Percentiles rank a stretch among this genome's conserved stretches.
phyloP scores from a whole-genome alignment of 495 filamentous ascomycete species.

The Achaetomiella virescens region DNA sequence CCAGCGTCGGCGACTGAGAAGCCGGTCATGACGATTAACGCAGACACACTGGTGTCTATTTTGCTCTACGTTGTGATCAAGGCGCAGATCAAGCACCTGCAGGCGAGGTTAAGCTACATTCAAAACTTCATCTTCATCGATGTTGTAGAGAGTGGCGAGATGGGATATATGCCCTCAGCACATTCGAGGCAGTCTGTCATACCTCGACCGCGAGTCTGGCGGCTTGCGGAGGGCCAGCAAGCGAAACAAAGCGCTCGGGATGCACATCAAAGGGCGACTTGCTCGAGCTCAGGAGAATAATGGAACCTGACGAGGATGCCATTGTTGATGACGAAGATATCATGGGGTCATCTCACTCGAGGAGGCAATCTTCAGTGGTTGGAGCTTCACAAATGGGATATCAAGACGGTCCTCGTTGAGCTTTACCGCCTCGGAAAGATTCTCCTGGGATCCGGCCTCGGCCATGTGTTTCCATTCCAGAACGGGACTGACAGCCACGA shows the following conservation, averaged over 20 bases:
- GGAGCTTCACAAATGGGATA: constrained; percentile 40
- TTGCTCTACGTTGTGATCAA: constrained; percentile 90
- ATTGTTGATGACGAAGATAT: constrained; percentile 40
- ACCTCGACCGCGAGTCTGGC: constrained; percentile 76
- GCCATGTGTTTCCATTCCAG: constrained; percentile 89
- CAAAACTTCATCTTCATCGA: constrained; percentile 94
- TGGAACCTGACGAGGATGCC: constrained; percentile 54
- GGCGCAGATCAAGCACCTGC: constrained; percentile 79
- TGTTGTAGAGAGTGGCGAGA: constrained; percentile 94
- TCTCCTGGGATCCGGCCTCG: constrained; percentile 58
- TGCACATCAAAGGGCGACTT: constrained; percentile 71
- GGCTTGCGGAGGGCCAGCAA: constrained; percentile 76
- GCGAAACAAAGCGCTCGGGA: constrained; percentile 81
- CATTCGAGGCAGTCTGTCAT: constrained; percentile 93
- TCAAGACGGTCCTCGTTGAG: constrained; percentile 41
- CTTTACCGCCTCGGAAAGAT: constrained; percentile 37
- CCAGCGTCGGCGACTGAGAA: constrained; percentile 32
- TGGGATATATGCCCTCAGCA: constrained; percentile 95
- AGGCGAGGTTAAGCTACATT: constrained; percentile 86
- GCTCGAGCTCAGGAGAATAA: constrained; percentile 64
- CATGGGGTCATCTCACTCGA: constrained; percentile 31
- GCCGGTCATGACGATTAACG: constrained; percentile 75
- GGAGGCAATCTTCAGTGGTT: constrained; percentile 35
- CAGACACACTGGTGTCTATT: constrained; percentile 89
- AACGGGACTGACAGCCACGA: constrained; percentile 35